These are phyloP conservation scores for Desmodesmus armatus DNA, from an alignment of 139 green algal genomes.

Conservation along the genomic window DNA sequence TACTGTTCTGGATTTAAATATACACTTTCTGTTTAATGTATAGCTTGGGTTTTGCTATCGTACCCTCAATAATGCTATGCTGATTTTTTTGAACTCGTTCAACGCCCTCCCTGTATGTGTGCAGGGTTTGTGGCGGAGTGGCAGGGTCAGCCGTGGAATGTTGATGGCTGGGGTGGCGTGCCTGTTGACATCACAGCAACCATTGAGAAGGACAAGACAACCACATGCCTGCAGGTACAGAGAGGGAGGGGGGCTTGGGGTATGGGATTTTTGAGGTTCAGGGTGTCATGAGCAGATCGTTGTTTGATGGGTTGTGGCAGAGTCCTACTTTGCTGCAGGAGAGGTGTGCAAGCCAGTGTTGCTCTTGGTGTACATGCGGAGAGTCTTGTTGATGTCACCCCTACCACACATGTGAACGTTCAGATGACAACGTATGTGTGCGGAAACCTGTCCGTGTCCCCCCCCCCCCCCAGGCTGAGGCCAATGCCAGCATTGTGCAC, in stretches of 20 bases:
- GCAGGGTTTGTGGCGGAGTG: conserved; percentile 60
- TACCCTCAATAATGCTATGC: neutral
- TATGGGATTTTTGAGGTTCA: too few relatives aligned
- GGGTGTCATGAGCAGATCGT: too few relatives aligned
- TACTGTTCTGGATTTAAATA: neutral
- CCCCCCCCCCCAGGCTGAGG: conserved; percentile 60
- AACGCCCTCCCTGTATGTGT: neutral
- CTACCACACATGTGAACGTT: too few relatives aligned
- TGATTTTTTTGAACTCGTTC: neutral
- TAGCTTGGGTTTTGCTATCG: too few relatives aligned
- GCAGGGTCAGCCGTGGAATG: conserved; percentile 48
- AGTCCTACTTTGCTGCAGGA: too few relatives aligned
- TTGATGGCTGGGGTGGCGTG: conserved; percentile 62
- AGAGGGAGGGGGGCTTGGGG: neutral
- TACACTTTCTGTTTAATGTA: neutral
- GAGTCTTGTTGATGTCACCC: too few relatives aligned
- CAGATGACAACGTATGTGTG: too few relatives aligned
- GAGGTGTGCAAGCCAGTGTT: neutral
- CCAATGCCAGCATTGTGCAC: conserved; percentile 56
- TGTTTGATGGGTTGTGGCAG: too few relatives aligned
- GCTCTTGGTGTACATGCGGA: too few relatives aligned
- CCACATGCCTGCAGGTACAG: conserved; percentile 58
- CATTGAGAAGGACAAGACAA: conserved; percentile 72
- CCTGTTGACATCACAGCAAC: conserved; percentile 60
- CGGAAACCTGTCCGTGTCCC: too few relatives aligned